Evolutionary conservation across 345 rosid genomes (phyloP).

Genomic region (Geranium brycei): DNA sequence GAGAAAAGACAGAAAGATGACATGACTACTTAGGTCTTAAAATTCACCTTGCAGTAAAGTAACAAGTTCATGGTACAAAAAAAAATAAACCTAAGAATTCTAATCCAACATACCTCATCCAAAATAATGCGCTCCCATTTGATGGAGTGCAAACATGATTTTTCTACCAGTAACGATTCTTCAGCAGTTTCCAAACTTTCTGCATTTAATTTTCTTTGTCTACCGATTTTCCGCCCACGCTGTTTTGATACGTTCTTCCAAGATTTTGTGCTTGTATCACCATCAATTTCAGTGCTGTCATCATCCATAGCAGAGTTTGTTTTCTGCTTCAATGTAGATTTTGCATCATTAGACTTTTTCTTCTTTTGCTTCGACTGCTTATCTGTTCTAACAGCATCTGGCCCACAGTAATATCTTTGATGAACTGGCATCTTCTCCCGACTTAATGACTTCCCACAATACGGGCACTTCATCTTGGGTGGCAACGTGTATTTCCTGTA

Average conservation of each 20-base stretch:
- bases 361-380: conserved; percentile 77
- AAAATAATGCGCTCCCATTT: conserved; percentile 77
- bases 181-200: conserved; percentile 8
- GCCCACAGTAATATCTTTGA: conserved; percentile 65
- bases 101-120: conserved; percentile 59
- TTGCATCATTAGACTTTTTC: conserved; percentile 29
- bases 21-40: too few species aligned
- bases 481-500: conserved; percentile 63
- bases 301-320: conserved; percentile 9
- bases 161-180: conserved; percentile 19
- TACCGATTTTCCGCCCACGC: conserved; percentile 7
- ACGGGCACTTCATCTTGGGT: conserved; percentile 47
- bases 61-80: neutral
- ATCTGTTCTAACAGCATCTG: conserved; percentile 50
- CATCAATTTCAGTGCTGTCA: conserved; percentile 12
- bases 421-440: conserved; percentile 39
- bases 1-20: neutral
- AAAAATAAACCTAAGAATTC: neutral
- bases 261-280: conserved; percentile 13
- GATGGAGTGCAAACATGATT: conserved; percentile 63
- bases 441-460: conserved; percentile 51
- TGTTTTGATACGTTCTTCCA: conserved; percentile 17
- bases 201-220: neutral
- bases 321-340: conserved; percentile 8
- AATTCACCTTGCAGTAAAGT: too few species aligned